phyloP scores from a whole-genome alignment of 129 eudicot genomes.

The Calendula officinalis region DNA sequence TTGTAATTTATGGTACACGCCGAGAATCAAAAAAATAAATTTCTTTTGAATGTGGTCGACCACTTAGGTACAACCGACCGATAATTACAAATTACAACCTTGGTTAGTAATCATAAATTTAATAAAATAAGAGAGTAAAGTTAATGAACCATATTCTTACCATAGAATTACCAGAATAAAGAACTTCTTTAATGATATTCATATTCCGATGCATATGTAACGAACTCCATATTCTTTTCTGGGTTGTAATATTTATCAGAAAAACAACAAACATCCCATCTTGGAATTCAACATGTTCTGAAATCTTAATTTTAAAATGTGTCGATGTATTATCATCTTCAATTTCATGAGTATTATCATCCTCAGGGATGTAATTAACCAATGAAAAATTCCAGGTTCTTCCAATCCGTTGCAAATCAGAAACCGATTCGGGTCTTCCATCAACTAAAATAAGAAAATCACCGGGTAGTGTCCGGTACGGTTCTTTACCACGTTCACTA shows the following conservation, averaged over 20 bases:
- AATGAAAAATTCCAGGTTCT: constrained; percentile 39
- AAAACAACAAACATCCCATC: constrained; percentile 42
- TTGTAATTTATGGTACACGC: no score
- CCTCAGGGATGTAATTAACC: constrained; percentile 32
- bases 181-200: constrained; percentile 37
- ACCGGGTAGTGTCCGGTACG: constrained; percentile 62
- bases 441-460: constrained; percentile 47
- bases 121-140: background rate
- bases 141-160: constrained; percentile 28
- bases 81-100: no score
- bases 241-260: constrained; percentile 47
- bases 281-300: constrained; percentile 27
- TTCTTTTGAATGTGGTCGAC: no score
- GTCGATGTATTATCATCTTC: constrained; percentile 16
- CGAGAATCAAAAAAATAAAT: no score
- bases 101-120: background rate
- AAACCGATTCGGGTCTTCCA: constrained; percentile 34
- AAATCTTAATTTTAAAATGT: constrained; percentile 33
- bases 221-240: constrained; percentile 61
- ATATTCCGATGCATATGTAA: constrained; percentile 40
- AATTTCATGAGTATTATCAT: constrained; percentile 4
- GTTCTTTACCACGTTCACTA: constrained; percentile 47
- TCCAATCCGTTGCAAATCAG: constrained; percentile 36
- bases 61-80: no score
- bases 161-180: constrained; percentile 27